These are phyloP conservation scores for Metschnikowia colocasiae DNA, from an alignment of 805 yeast genomes.

Conservation along the genomic window DNA sequence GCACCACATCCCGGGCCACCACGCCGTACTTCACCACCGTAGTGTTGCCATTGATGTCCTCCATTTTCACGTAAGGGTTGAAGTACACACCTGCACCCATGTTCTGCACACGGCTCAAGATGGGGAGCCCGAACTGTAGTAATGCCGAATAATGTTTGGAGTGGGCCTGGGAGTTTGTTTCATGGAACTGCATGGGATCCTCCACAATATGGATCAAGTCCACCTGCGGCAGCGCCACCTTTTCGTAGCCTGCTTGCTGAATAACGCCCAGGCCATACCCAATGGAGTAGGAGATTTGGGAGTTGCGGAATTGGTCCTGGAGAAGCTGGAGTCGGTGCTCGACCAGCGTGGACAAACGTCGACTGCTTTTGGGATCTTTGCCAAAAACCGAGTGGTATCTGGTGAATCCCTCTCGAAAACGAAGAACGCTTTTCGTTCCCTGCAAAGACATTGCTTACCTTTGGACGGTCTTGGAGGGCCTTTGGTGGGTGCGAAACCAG, in stretches of 20 bases:
- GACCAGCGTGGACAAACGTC: background rate
- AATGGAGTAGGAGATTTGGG: slow-evolving; percentile 75
- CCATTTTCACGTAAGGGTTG: slow-evolving; percentile 78
- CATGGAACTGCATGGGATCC: slow-evolving; percentile 73
- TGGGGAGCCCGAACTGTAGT: slow-evolving; percentile 35
- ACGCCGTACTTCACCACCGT: slow-evolving; percentile 78
- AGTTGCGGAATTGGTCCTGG: slow-evolving; percentile 21
- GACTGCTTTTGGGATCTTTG: background rate
- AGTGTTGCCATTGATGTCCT: slow-evolving; percentile 31
- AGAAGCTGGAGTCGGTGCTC: slow-evolving; percentile 10
- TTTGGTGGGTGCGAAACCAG: slow-evolving; percentile 3
- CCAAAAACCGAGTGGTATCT: background rate
- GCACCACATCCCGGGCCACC: slow-evolving; percentile 56
- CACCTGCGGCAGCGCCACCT: slow-evolving; percentile 56
- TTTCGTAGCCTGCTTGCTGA: slow-evolving; percentile 50
- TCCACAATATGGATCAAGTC: slow-evolving; percentile 84
- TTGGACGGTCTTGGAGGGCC: background rate
- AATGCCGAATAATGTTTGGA: slow-evolving; percentile 77
- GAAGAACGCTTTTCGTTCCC: background rate
- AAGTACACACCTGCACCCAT: slow-evolving; percentile 89
- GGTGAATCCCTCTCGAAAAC: background rate
- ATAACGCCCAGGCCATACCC: slow-evolving; percentile 97
- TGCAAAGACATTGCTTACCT: background rate
- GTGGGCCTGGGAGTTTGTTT: slow-evolving; percentile 59
- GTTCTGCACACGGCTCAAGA: slow-evolving; percentile 53